Evolutionary conservation across 306 rosid species (phyloP).

Genomic region (Sicyos edulis): DNA sequence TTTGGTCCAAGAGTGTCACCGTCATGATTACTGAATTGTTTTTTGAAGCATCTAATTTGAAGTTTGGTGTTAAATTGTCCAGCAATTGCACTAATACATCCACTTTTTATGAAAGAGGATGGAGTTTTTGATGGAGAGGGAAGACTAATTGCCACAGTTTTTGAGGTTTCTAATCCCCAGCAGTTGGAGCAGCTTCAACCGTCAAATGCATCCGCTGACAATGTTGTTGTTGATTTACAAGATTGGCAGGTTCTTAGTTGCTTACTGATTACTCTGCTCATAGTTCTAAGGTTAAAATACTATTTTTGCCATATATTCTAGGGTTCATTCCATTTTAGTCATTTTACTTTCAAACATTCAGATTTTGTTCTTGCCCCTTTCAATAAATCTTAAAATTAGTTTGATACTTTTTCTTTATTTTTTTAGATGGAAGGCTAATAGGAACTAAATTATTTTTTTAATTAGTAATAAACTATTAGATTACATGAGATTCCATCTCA

Average conservation of each 20-base stretch:
- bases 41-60: neutral
- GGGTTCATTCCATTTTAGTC: no score
- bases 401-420: no score
- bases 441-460: no score
- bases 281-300: neutral
- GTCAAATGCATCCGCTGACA: conserved; percentile 39
- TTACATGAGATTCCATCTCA: no score
- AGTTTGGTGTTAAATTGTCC: conserved; percentile 30
- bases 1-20: neutral
- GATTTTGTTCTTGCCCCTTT: no score
- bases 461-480: no score
- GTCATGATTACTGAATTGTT: neutral
- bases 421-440: no score
- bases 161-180: conserved; percentile 50
- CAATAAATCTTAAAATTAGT: no score
- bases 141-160: conserved; percentile 51
- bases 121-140: conserved; percentile 50
- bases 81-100: conserved; percentile 59
- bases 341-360: no score
- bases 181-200: conserved; percentile 61
- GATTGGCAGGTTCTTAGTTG: conserved; percentile 76
- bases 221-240: conserved; percentile 58
- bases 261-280: neutral
- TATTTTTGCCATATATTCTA: no score
- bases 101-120: conserved; percentile 57